Base-by-base conservation (phyloP, 805 yeast species). In the Saturnispora sanitii region DNA sequence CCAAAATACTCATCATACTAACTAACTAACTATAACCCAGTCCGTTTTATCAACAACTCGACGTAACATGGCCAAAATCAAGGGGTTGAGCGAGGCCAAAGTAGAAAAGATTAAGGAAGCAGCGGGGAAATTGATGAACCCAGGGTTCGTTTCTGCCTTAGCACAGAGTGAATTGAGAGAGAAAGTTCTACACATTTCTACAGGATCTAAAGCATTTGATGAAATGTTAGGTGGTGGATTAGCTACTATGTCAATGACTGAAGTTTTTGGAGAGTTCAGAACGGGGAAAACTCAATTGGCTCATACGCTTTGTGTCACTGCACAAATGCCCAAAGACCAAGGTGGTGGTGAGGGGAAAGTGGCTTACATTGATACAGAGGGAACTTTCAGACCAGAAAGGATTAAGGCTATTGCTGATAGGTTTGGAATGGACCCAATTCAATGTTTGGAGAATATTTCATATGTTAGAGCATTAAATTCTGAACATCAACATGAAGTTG, bases 331-430 rank as follows among this genome's bases (percentile, higher is more conserved):
- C 8, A 73, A 68, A 33, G 73, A 71, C 28, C 65, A 77, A 71
- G 88, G 88, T 4, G 90, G 90, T 4, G 87, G 79, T 12, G 88
- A 80, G 55, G 90, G 90, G 0, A 82, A 81, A 59, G 84, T 82
- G 21, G 79, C 83, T 8, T 82, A 75, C 51, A 77, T 82, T 44
- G 90, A 82, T 52, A 81, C 90, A 0, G 90, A 82, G 54, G 90
- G 90, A 4, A 82, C 90, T 1, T 82, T 82, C 48, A 69, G 90
- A 43, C 90, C 90, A 2, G 85, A 79, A 45, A 65, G 79, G 54
- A 70, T 75, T 38, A 62, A 58, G 30, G 72, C 78, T 31, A 82
- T 82, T 49, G 86, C 90, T 2, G 75, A 70, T 47, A 61, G 84
- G 42, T 82, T 74, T 56, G 82, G 76, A 0, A 66, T 82, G 44